Evolutionary conservation across 441 rosid genomes (phyloP).

Genomic region (Viola pubescens): DNA sequence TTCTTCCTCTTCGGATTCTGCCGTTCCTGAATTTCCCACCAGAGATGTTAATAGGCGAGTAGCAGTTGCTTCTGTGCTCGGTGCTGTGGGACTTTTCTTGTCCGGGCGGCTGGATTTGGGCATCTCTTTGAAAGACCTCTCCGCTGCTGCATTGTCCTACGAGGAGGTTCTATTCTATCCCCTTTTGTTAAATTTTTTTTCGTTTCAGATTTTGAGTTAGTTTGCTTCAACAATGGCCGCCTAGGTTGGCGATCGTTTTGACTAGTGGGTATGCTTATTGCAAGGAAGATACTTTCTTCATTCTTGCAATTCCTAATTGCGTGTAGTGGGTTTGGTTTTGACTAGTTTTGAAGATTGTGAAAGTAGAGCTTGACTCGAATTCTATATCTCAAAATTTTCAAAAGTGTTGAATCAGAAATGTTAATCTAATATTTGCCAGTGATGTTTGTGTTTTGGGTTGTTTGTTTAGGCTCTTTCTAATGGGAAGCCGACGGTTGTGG

Average conservation of each 20-base stretch:
- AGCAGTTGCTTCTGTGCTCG: slow-evolving; percentile 45
- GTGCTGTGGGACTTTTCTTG: slow-evolving; percentile 52
- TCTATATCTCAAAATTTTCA: no score
- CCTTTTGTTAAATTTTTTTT: neutral
- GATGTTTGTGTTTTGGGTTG: slow-evolving; percentile 2
- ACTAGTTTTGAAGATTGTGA: no score
- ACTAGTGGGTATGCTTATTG: no score
- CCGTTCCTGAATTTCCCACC: slow-evolving; percentile 52
- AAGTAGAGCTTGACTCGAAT: no score
- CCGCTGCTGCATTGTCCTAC: slow-evolving; percentile 63
- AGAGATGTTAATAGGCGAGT: slow-evolving; percentile 48
- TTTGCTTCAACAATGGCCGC: neutral
- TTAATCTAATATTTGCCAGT: no score
- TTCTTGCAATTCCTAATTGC: no score
- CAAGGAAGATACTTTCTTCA: no score
- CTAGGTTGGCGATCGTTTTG: no score
- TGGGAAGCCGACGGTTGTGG: slow-evolving; percentile 93
- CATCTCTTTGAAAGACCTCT: slow-evolving; percentile 64
- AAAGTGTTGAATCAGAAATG: no score
- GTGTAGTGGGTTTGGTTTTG: no score
- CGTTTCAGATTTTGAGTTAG: neutral
- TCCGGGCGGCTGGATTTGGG: slow-evolving; percentile 65
- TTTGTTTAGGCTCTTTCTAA: slow-evolving; percentile 64
- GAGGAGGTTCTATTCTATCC: slow-evolving; percentile 45
- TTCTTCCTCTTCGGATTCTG: slow-evolving; percentile 28